Percentiles rank a stretch among this genome's conserved stretches.
Conservation (phyloP, 768 basidiomycete species). For the Brasilioporus rufonigricans region DNA sequence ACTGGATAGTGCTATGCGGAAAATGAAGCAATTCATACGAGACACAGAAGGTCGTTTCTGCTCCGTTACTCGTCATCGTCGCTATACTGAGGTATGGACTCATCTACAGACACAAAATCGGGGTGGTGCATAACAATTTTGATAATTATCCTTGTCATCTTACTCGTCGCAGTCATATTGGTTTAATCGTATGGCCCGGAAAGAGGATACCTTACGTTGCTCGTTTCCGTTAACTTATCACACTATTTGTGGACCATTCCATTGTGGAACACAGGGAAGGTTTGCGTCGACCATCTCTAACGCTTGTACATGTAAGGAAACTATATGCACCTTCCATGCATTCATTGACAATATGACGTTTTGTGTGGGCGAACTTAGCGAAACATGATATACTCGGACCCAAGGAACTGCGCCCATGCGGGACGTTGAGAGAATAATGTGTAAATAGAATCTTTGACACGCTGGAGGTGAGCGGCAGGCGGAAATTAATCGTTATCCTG, state of each 20-base stretch:
- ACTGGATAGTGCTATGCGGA: conserved; percentile 60
- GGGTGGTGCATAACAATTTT: conserved; percentile 89
- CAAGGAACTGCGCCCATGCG: no score
- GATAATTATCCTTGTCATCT: conserved; percentile 71
- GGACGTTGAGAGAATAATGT: no score
- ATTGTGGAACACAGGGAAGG: background rate
- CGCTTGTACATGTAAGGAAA: background rate
- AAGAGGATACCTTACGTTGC: conserved; percentile 9
- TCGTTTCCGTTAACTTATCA: conserved; percentile 17
- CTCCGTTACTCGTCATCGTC: background rate
- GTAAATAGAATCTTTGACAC: no score
- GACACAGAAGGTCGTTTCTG: conserved; percentile 66
- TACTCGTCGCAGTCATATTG: conserved; percentile 80
- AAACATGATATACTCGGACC: no score
- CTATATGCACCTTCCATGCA: background rate
- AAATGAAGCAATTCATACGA: conserved; percentile 76
- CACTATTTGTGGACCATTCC: background rate
- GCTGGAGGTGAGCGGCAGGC: no score
- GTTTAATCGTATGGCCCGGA: conserved; percentile 37
- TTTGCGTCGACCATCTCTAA: background rate
- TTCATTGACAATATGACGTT: no score
- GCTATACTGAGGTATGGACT: background rate
- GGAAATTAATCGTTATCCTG: no score
- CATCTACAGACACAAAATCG: conserved; percentile 70
- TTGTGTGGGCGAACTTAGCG: no score